Conservation (phyloP, 305 asterid species). For the Rubia balearica region DNA sequence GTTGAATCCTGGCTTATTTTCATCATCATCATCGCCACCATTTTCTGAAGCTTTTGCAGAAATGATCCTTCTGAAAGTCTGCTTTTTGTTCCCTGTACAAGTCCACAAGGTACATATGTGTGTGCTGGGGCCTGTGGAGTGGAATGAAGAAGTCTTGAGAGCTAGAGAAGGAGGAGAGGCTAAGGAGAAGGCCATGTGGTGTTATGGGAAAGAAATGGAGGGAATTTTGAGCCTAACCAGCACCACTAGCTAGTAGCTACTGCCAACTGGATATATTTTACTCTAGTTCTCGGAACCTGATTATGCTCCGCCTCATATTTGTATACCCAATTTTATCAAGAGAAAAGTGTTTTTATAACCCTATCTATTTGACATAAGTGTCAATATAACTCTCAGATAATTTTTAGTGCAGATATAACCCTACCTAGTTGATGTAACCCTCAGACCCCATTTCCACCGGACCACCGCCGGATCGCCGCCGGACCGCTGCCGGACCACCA, state of each 20-base stretch:
- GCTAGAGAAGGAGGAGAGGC: slow-evolving; percentile 33
- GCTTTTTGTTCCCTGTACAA: slow-evolving; percentile 23
- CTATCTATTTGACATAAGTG: too few relatives aligned
- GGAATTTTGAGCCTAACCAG: slow-evolving; percentile 38
- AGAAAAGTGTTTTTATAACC: too few relatives aligned
- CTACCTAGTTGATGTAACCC: too few relatives aligned
- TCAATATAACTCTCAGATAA: too few relatives aligned
- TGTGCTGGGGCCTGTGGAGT: slow-evolving; percentile 19
- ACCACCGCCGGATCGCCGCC: too few relatives aligned
- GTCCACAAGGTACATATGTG: slow-evolving; percentile 14
- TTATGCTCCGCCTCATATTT: slow-evolving; percentile 1
- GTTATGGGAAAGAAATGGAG: slow-evolving; percentile 31
- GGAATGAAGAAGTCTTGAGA: slow-evolving; percentile 20
- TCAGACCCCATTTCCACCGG: too few relatives aligned
- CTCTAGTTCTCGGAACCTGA: neutral
- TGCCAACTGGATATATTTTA: neutral
- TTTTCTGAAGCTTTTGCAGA: slow-evolving; percentile 48
- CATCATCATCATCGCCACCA: slow-evolving; percentile 28
- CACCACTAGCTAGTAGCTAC: slow-evolving; percentile 38
- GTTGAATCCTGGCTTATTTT: slow-evolving; percentile 62
- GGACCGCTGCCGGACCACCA: too few relatives aligned
- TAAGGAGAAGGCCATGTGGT: slow-evolving; percentile 47
- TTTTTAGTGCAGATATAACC: too few relatives aligned
- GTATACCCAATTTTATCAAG: too few relatives aligned
- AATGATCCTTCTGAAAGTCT: slow-evolving; percentile 13